Conservation (phyloP, 169 alveolate species). For the Perkinsus olseni region DNA sequence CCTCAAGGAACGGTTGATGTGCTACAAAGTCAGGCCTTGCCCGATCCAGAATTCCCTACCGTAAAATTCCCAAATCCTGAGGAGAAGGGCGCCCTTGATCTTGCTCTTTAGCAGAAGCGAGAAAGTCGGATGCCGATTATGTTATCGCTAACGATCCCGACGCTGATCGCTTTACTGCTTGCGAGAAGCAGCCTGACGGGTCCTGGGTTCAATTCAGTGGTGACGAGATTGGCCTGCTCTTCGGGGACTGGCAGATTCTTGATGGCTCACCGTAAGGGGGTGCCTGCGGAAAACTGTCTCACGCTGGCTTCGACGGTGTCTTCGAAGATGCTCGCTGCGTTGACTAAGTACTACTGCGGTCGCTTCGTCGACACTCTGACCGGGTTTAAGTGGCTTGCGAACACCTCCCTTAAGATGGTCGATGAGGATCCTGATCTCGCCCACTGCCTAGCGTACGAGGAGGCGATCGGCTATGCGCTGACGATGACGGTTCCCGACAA, state of each 20-base stretch:
- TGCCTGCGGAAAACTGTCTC: neutral
- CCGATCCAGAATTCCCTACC: conserved; percentile 66
- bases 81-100: conserved; percentile 55
- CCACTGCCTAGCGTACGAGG: conserved; percentile 43
- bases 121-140: conserved; percentile 32
- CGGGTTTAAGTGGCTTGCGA: conserved; percentile 61
- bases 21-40: conserved; percentile 42
- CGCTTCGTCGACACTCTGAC: conserved; percentile 38
- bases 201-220: conserved; percentile 27
- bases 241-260: conserved; percentile 8
- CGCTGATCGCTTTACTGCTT: conserved; percentile 65
- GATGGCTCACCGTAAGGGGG: neutral
- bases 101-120: conserved; percentile 43
- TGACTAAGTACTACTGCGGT: conserved; percentile 13
- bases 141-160: conserved; percentile 74
- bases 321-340: conserved; percentile 22
- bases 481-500: conserved; percentile 50
- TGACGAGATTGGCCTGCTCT: conserved; percentile 31
- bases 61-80: conserved; percentile 67
- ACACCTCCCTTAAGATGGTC: conserved; percentile 43
- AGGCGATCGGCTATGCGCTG: conserved; percentile 56
- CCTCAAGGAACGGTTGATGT: neutral
- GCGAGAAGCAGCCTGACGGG: conserved; percentile 48
- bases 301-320: conserved; percentile 20
- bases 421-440: conserved; percentile 18